Base-by-base conservation (phyloP, 371 early-diverging fungal species). In the Actinomortierella wolfii region DNA sequence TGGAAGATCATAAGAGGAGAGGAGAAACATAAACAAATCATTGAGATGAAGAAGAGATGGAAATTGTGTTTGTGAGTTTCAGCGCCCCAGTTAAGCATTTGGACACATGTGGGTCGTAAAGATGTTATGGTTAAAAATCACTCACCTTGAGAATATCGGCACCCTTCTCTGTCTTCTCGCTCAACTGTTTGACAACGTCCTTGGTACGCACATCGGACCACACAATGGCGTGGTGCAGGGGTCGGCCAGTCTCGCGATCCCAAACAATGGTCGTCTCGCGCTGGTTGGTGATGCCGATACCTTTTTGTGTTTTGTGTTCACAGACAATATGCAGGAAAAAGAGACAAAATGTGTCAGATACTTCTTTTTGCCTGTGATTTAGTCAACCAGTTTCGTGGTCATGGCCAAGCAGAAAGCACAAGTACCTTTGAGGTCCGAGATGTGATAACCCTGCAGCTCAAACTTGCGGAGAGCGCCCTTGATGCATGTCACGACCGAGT, bases 251-350 rank as follows among this genome's bases (percentile, higher is more conserved):
- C 34, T 56, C 67, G 39, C 70, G 78, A 77, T 97, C 95, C 96
- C 97, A 98, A n/a, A 83, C 91, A 24, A 95, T 82, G 2, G 90
- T 87, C 3, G 98, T 96, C 75, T 98, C 98, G 63, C 98, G 87
- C 78, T 98, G 98, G 78, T 97, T 98, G 43, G 97, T 97, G 65
- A 98, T 89, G 17, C 98, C 98, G 23, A 97, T 81, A 18, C 89
- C 90, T 86, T 53, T 41, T 23, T 24, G 5, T 13, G n/a, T n/a
- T n/a, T n/a, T n/a, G n/a, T n/a, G n/a, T n/a, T n/a, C n/a, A n/a
- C n/a, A n/a, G n/a, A n/a, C n/a, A n/a, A n/a, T n/a, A n/a, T n/a
- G n/a, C n/a, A n/a, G n/a, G n/a, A n/a, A n/a, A n/a, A n/a, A n/a
- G n/a, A n/a, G n/a, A n/a, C n/a, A n/a, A n/a, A n/a, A n/a, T n/a